Base-by-base conservation (phyloP, 345 rosid species). In the Lenwebbia sp. region DNA sequence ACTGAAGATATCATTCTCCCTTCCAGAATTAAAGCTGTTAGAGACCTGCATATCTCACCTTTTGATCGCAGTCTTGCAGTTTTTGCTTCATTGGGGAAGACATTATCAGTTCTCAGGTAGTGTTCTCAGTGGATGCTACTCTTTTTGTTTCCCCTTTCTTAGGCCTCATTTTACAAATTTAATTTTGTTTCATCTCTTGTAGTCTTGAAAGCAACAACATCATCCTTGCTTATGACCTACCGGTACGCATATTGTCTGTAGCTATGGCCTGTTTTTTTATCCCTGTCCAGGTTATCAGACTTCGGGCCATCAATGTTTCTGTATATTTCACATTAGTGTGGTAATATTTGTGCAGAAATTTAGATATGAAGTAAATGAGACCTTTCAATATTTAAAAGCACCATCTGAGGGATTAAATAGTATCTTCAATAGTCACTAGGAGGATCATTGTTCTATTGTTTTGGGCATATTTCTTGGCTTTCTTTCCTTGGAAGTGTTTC, bases 1-100 rank as follows among this genome's bases (percentile, higher is more conserved):
- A 91, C 88, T 89, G 94, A 95, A 88, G 95, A 95, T 87, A 94
- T 95, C 84, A 23, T 84, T 47, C 89, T 95, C 82, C 95, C 96
- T 88, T 87, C 92, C 75, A 85, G 86, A 58, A 92, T 93, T 83
- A 94, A 88, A 93, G 93, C 93, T 53, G 90, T 97, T 83, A 95
- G 93, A 93, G 98, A 95, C 90, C 89, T 97, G 88, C 96, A 84
- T 81, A 86, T 97, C 75, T 95, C 96, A 89, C 96, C 98, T 37
- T 90, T 78, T 84, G 85, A 91, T 84, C 84, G 91, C 52, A 90
- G 88, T 86, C 95, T 91, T 87, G 95, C 90, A 37, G 94, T 95
- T 55, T 94, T 88, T 88, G 94, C 98, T 86, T 93, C 98, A 84
- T 85, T 97, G 70, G 98, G 98, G 76, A 97, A 95, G 91, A 93